Base-by-base conservation (phyloP, 1,284 basidiomycete species). In the Boletellus deceptivus region DNA sequence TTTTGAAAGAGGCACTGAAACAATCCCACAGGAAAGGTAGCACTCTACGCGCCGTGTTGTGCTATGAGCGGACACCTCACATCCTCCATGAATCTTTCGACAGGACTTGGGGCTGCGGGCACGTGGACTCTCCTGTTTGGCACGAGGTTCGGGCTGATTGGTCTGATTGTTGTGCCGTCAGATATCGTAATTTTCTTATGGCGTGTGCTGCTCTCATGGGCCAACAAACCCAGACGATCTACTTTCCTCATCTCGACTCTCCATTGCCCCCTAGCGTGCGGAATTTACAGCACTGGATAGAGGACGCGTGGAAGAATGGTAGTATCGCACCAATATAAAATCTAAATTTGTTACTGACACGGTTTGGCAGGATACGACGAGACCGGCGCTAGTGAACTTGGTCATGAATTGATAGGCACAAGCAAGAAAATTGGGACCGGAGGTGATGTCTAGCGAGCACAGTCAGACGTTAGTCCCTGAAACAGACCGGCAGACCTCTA, bases 101-200 rank as follows among this genome's bases (percentile, higher is more conserved):
- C 70, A 58, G 63, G n/a, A 62, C 54, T 18, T 90, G 82, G 89
- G 89, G 87, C 25, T 91, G 90, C 68, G 84, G 83, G 89, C 83
- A 64, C 48, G 76, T 67, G 37, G 42, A 20, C 43, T 52, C n/a
- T 10, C 6, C 5, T 18, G 39, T 29, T 37, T 43, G 43, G n/a
- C 16, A n/a, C 13, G 20, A 43, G 10, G 11, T 48, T 42, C 35
- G 42, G 36, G 25, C 48, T 54, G 24, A 56, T 35, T 20, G 20
- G 20, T 49, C 46, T 37, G 35, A 18, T 35, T 42, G 27, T 22
- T 20, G 6, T 11, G 16, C 40, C 13, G n/a, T 37, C 55, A 91
- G 89, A n/a, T 93, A 94, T 64, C 84, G 91, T 29, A 94, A 93
- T 64, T 92, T 87, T 60, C 60, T 91, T 50, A 94, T 95, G 87